These are phyloP conservation scores for Scutellaria galericulata DNA, from an alignment of 257 asterid genomes.

Conservation along the genomic window DNA sequence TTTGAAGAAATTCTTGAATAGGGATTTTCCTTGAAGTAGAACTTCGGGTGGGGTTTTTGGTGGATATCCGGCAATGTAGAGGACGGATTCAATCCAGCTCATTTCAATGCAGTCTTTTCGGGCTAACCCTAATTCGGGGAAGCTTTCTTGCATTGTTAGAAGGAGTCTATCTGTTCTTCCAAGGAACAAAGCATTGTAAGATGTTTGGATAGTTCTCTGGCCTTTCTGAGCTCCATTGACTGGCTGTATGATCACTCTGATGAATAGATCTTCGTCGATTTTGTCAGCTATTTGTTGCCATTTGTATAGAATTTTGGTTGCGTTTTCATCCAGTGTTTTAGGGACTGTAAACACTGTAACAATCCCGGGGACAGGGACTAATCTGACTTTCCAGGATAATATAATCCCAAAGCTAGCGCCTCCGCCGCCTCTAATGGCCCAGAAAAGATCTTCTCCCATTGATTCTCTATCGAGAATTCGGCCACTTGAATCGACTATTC, in stretches of 20 bases:
- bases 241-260: constrained; percentile 52
- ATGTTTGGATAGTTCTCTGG: constrained; percentile 44
- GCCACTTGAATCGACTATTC: constrained; percentile 56
- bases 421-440: constrained; percentile 72
- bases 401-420: constrained; percentile 65
- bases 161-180: constrained; percentile 52
- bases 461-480: constrained; percentile 53
- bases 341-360: constrained; percentile 68
- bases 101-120: constrained; percentile 52
- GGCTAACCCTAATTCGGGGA: constrained; percentile 58
- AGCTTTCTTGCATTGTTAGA: constrained; percentile 36
- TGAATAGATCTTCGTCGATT: constrained; percentile 61
- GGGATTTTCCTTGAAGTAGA: constrained; percentile 60
- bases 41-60: constrained; percentile 56
- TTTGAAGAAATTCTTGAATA: constrained; percentile 71
- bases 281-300: constrained; percentile 66
- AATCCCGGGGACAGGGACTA: constrained; percentile 59
- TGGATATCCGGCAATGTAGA: constrained; percentile 59
- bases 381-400: constrained; percentile 56
- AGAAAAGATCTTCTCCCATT: constrained; percentile 67
- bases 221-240: constrained; percentile 45
- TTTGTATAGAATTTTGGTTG: constrained; percentile 49
- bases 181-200: constrained; percentile 53
- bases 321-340: constrained; percentile 50
- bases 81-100: constrained; percentile 67